A percentile compares a stretch with the other conserved stretches of the same genome.
Conservation (phyloP, 2,329 filamentous ascomycete species). For the Ascochyta pisi region DNA sequence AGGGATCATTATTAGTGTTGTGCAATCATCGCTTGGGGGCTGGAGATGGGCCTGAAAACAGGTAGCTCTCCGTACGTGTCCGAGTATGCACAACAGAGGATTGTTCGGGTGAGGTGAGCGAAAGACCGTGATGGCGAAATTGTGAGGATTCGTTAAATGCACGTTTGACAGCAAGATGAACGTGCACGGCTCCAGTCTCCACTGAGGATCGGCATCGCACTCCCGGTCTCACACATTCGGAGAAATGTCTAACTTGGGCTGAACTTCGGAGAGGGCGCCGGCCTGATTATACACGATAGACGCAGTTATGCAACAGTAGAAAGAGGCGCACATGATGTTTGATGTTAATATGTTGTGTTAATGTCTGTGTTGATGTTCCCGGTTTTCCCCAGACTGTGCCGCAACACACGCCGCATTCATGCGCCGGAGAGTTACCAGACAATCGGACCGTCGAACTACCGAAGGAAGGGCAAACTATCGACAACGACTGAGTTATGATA, state of each 20-base stretch:
- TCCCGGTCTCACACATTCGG: slow-evolving; percentile 6
- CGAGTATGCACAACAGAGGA: neutral
- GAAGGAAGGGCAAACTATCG: neutral
- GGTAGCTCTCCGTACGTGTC: neutral
- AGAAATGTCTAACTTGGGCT: slow-evolving; percentile 3
- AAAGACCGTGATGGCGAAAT: neutral
- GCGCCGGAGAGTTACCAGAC: slow-evolving; percentile 5
- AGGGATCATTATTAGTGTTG: neutral
- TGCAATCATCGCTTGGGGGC: neutral
- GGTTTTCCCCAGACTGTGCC: neutral
- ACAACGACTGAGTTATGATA: neutral
- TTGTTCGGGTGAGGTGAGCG: neutral
- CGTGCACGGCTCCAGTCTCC: slow-evolving; percentile 10
- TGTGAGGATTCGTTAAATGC: neutral
- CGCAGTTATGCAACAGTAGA: neutral
- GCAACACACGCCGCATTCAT: neutral
- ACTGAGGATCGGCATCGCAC: slow-evolving; percentile 2
- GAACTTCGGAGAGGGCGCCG: neutral
- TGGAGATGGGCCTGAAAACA: neutral
- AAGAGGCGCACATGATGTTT: too few species aligned
- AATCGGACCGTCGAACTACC: slow-evolving; percentile 1
- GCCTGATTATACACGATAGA: too few species aligned
- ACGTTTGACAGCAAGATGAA: neutral
- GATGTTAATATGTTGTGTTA: neutral
- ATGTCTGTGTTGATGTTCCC: neutral